These are phyloP conservation scores for Violaceomyces palustris DNA, from an alignment of 1,284 basidiomycete species.

Conservation along the genomic window DNA sequence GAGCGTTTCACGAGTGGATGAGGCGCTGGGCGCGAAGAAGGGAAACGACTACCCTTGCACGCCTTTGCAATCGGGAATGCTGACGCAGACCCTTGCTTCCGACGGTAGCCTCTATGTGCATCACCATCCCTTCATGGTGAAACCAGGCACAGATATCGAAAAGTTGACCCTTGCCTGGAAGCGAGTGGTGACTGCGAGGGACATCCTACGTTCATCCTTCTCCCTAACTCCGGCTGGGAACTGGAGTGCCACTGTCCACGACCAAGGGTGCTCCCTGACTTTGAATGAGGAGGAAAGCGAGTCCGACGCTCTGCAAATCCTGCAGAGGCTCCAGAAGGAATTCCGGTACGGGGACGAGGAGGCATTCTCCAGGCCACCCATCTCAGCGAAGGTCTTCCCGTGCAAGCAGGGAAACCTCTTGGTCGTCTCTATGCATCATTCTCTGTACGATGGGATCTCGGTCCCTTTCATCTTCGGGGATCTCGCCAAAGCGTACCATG, in stretches of 20 bases:
- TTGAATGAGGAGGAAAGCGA: too few relatives aligned
- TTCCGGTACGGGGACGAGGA: too few relatives aligned
- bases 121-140: slow-evolving; percentile 6
- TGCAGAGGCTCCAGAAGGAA: too few relatives aligned
- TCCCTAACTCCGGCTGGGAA: too few relatives aligned
- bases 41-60: too few relatives aligned
- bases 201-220: slow-evolving; percentile 7
- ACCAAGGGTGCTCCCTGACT: too few relatives aligned
- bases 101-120: slow-evolving; percentile 4
- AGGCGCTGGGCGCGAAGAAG: too few relatives aligned
- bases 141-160: neutral
- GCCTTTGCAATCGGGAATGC: slow-evolving; percentile 4
- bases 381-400: too few relatives aligned
- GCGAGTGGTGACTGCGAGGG: slow-evolving; percentile 2
- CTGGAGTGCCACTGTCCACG: too few relatives aligned
- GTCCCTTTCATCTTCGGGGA: slow-evolving; percentile 5
- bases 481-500: neutral
- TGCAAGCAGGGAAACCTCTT: neutral
- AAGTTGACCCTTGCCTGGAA: slow-evolving; percentile 3
- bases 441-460: slow-evolving; percentile 10
- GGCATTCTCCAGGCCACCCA: too few relatives aligned
- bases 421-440: slow-evolving; percentile 9
- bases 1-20: too few relatives aligned
- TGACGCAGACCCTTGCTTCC: slow-evolving; percentile 1
- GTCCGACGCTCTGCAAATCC: too few relatives aligned